Evolutionary conservation across 805 yeast species (phyloP), one percentile per base, ranked within the genome.

Genomic region (Yamadazyma takamatsuzukensis): DNA sequence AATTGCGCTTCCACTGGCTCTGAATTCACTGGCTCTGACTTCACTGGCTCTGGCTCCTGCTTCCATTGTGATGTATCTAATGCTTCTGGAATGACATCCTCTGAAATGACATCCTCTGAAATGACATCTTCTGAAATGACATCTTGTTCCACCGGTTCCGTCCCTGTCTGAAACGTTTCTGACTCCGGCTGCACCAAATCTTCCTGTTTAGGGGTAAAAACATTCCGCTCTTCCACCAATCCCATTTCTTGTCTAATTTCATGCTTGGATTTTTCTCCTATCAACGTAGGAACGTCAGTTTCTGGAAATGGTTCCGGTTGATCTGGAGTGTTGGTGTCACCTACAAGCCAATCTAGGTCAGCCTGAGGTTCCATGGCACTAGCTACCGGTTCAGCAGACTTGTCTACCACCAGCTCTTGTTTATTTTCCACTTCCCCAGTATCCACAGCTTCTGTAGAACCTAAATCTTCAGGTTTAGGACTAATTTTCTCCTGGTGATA

Each of bases 191-290:
- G n/a, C 25, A n/a, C 11, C 22, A 8, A 11, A 19, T 19, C n/a
- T 22, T 12, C n/a, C 13, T 19, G 11, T 22, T 22, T 12, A 22
- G n/a, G 15, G n/a, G 6, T 15, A 7, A n/a, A n/a, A n/a, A 6
- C 25, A 7, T 11, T 8, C 10, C 10, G 22, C 11, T 8, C 8
- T 19, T 19, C 22, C 11, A 19, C 34, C 24, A 39, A 29, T 2
- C 36, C 41, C 9, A 34, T 10, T 15, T 36, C 40, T 5, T 25
- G 5, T 29, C 37, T 23, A n/a, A 25, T 39, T 29, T 34, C 37
- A n/a, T 18, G 8, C 10, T 34, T 21, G 11, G 37, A 26, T 23
- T 31, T 40, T 2, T 34, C 34, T 5, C 36, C 44, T 11, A 40
- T 36, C 18, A 40, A 32, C 3, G 44, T 40, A 2, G 44, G 44